Evolutionary conservation across 2,329 filamentous ascomycete species (phyloP), one percentile per base, ranked within the genome.

Genomic region (Coniochaeta hoffmannii): DNA sequence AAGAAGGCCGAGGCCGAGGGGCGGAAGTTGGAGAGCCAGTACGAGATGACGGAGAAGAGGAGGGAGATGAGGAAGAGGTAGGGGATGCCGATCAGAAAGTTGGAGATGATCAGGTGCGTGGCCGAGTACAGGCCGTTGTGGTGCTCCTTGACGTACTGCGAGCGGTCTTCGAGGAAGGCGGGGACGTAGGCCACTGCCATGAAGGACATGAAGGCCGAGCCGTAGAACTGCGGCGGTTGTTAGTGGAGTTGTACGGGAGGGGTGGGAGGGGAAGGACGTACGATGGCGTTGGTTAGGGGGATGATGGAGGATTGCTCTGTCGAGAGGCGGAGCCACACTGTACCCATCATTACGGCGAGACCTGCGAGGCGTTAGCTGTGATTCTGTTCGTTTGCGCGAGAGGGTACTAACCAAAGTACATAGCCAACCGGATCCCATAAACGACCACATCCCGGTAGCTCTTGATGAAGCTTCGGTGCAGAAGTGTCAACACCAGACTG

Each of bases 131-230:
- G 77, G 0, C 90, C 90, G 67, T 95, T 95, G 35, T 83, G 84
- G 50, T 87, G 83, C 64, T 96, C 90, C 69, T 93, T 90, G 62
- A 83, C 74, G 68, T 85, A 92, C 0, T 83, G 84, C 6, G 81
- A 74, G 24, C 85, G 80, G 67, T 95, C 89, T 66, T 96, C 90
- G 41, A 96, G 80, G 68, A 87, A 94, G 0, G 88, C 82, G 0
- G 90, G 90, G 3, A 94, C 88, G 68, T 95, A 95, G 0, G 90
- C 90, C 1, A 95, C 85, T 0, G 86, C 86, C 86, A 90, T 89
- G 71, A 90, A 89, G 38, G 83, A 87, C 83, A 89, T 88, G 70
- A 90, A 89, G 1, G 86, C 87, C 0, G 79, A 82, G 15, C 86
- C 84, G 63, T 88, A 89, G 76, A 88, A 87, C 59, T 54, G n/a